Percentiles rank a stretch among this genome's conserved stretches.
These are phyloP conservation scores for Thuidium tamariscinum DNA, from an alignment of 225 moss, liverwort and hornwort species.

Conservation along the genomic window DNA sequence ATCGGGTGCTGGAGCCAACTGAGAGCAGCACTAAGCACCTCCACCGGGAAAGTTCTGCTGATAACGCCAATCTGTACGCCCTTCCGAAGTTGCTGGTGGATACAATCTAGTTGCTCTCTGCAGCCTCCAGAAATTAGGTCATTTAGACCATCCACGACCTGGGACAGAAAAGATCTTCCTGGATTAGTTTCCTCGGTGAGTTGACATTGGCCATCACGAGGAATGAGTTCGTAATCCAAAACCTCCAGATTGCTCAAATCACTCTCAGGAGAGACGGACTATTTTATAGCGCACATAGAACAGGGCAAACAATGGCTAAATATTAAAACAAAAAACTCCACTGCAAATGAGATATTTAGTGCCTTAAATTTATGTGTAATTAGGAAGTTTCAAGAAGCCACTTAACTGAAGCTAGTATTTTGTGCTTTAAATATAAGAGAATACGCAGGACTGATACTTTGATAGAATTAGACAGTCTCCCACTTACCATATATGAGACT, in stretches of 20 bases:
- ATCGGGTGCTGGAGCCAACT: constrained; percentile 52
- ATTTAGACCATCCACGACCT: constrained; percentile 73
- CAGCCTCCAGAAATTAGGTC: constrained; percentile 41
- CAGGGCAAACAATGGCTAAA: background rate
- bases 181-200: background rate
- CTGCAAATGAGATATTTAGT: background rate
- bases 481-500: constrained; percentile 58
- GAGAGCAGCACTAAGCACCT: constrained; percentile 28
- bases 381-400: background rate
- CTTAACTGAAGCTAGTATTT: background rate
- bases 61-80: constrained; percentile 45
- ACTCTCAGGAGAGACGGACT: background rate
- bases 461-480: background rate
- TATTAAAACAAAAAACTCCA: background rate
- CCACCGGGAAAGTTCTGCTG: constrained; percentile 33
- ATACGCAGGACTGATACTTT: background rate
- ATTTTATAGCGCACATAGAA: background rate
- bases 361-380: background rate
- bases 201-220: background rate
- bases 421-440: background rate
- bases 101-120: constrained; percentile 26
- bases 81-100: constrained; percentile 35
- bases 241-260: background rate
- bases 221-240: background rate
- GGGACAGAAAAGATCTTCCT: background rate